These are phyloP conservation scores for Debaryomycetaceae sp. DNA, from an alignment of 1,139 yeast genomes.

Conservation along the genomic window DNA sequence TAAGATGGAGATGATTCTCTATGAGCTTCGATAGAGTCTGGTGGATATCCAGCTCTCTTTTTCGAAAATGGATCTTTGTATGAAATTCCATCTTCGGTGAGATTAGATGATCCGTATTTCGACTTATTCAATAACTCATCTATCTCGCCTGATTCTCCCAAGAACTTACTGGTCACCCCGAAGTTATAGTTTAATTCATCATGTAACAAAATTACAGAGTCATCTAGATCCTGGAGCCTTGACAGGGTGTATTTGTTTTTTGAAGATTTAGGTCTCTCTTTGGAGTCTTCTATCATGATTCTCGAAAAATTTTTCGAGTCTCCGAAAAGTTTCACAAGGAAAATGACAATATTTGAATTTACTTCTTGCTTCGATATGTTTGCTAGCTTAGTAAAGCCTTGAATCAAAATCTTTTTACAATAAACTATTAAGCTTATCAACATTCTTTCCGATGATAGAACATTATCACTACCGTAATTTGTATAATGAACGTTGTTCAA, in stretches of 20 bases:
- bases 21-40: conserved; percentile 4
- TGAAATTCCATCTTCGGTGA: conserved; percentile 6
- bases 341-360: conserved; percentile 40
- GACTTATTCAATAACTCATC: conserved; percentile 24
- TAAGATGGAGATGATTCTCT: conserved; percentile 5
- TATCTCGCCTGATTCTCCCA: conserved; percentile 15
- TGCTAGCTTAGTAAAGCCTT: conserved; percentile 30
- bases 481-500: conserved; percentile 30
- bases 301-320: conserved; percentile 35
- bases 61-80: conserved; percentile 14
- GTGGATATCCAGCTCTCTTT: neutral
- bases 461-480: conserved; percentile 17
- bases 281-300: conserved; percentile 13
- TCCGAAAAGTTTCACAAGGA: conserved; percentile 36
- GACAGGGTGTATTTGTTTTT: conserved; percentile 15
- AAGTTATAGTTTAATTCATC: conserved; percentile 37
- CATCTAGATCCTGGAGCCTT: conserved; percentile 23
- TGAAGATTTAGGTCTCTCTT: conserved; percentile 21
- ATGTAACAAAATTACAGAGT: conserved; percentile 18
- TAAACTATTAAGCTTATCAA: conserved; percentile 32
- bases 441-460: conserved; percentile 24
- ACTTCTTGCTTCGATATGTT: conserved; percentile 32
- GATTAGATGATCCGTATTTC: conserved; percentile 3
- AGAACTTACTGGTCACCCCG: conserved; percentile 39
- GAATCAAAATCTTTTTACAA: conserved; percentile 33